Percentiles rank a stretch among this genome's conserved stretches.
Evolutionary conservation across 129 eudicot species (phyloP).

Genomic region (Glebionis coronaria): DNA sequence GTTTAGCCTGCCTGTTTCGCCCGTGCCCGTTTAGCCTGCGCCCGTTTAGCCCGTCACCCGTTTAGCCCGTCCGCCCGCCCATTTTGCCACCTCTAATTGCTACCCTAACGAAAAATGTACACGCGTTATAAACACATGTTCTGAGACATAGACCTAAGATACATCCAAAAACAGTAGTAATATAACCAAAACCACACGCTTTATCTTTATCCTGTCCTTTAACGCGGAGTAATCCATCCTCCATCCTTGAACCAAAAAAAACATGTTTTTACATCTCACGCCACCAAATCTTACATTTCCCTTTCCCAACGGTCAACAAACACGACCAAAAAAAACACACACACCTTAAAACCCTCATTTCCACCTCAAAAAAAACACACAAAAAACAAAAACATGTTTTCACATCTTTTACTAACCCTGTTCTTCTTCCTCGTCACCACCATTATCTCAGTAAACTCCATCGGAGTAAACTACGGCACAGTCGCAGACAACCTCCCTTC

Average conservation of each 20-base stretch:
- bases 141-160: too few relatives aligned
- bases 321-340: conserved; percentile 2
- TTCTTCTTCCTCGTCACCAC: not conserved
- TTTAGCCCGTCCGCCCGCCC: too few relatives aligned
- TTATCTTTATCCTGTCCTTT: not conserved
- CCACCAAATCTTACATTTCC: not conserved
- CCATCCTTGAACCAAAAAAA: not conserved
- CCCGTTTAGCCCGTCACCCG: too few relatives aligned
- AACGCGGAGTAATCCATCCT: not conserved
- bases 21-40: too few relatives aligned
- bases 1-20: too few relatives aligned
- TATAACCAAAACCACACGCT: not conserved
- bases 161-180: not conserved
- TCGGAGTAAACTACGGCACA: conserved; percentile 56
- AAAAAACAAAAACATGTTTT: not conserved
- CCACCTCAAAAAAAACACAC: conserved; percentile 5
- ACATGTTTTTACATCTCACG: not conserved
- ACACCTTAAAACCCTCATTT: conserved; percentile 12
- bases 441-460: conserved; percentile 22
- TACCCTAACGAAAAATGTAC: too few relatives aligned
- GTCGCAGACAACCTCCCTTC: conserved; percentile 48
- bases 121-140: too few relatives aligned
- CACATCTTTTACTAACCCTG: not conserved
- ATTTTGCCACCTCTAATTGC: too few relatives aligned
- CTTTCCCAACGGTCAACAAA: conserved; percentile 5